Percentiles rank a stretch among this genome's conserved stretches.
phyloP scores from a whole-genome alignment of 2,329 filamentous ascomycete species.

The Clonostachys chloroleuca region DNA sequence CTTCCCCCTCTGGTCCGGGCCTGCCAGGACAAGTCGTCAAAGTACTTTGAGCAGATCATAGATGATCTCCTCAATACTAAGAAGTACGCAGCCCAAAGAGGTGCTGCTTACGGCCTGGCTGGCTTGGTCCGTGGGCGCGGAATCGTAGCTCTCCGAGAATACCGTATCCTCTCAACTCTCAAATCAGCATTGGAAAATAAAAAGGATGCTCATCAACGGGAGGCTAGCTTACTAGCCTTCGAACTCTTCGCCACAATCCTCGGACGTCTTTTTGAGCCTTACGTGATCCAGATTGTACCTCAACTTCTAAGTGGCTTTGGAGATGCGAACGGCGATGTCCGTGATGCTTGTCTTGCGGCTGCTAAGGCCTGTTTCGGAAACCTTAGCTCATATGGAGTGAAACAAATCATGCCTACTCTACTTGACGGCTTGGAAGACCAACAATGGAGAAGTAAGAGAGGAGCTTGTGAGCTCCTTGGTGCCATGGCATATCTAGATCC shows the following conservation, averaged over 20 bases:
- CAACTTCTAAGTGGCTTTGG: slow-evolving; percentile 87
- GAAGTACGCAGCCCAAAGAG: slow-evolving; percentile 87
- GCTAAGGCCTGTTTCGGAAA: slow-evolving; percentile 92
- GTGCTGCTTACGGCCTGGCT: slow-evolving; percentile 90
- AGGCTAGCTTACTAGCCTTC: slow-evolving; percentile 84
- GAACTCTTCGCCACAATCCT: slow-evolving; percentile 86
- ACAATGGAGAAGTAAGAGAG: slow-evolving; percentile 98
- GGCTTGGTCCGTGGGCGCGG: slow-evolving; percentile 88
- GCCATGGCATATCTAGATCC: slow-evolving; percentile 99
- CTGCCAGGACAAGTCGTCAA: slow-evolving; percentile 70
- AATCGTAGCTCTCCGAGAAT: slow-evolving; percentile 75
- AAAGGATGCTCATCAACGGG: slow-evolving; percentile 83
- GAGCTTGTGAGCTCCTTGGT: slow-evolving; percentile 91
- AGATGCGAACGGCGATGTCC: slow-evolving; percentile 81
- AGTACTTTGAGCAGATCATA: slow-evolving; percentile 77
- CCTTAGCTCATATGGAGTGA: slow-evolving; percentile 92
- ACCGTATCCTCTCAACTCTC: slow-evolving; percentile 78
- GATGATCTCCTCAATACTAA: slow-evolving; percentile 82
- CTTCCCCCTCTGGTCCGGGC: slow-evolving; percentile 85
- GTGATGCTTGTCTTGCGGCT: slow-evolving; percentile 87
- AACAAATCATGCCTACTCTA: slow-evolving; percentile 86
- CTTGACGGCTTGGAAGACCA: slow-evolving; percentile 89
- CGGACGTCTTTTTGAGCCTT: slow-evolving; percentile 88
- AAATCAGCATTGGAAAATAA: slow-evolving; percentile 88
- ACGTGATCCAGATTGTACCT: slow-evolving; percentile 92